Conservation (phyloP, 192 early-diverging fungal genomes). For the Backusella macrospora region DNA sequence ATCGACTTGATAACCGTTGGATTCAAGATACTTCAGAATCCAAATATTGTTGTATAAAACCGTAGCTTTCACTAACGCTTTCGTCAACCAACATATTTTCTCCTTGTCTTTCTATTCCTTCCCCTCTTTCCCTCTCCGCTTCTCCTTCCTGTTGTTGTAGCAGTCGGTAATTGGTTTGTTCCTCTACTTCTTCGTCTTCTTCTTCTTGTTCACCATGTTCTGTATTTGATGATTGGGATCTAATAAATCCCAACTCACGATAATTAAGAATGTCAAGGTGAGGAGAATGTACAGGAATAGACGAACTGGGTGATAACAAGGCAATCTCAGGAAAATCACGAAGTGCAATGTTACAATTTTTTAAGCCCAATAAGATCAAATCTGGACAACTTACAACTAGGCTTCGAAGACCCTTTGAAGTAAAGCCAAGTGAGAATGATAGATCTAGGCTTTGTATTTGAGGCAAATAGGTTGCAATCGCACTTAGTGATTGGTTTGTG, state of each 20-base stretch:
- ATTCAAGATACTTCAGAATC: neutral
- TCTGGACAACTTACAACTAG: conserved; percentile 25
- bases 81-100: neutral
- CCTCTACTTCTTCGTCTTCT: too few relatives aligned
- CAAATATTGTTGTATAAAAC: conserved; percentile 26
- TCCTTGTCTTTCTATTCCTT: neutral
- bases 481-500: conserved; percentile 37
- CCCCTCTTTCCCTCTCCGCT: neutral
- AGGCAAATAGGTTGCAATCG: conserved; percentile 36
- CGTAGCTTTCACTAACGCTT: conserved; percentile 20
- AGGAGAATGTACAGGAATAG: neutral
- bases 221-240: neutral
- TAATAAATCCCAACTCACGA: neutral
- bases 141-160: conserved; percentile 1
- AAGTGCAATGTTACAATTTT: conserved; percentile 20
- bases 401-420: conserved; percentile 33
- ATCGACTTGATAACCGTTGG: too few relatives aligned
- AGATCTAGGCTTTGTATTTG: conserved; percentile 37
- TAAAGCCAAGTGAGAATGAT: conserved; percentile 35
- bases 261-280: neutral
- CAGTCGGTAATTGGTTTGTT: too few relatives aligned
- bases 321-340: conserved; percentile 26
- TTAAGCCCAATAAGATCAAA: conserved; percentile 30
- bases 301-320: neutral
- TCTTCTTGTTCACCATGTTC: neutral